These are phyloP conservation scores for Quercus rubra DNA, from an alignment of 306 rosid genomes.

Conservation along the genomic window DNA sequence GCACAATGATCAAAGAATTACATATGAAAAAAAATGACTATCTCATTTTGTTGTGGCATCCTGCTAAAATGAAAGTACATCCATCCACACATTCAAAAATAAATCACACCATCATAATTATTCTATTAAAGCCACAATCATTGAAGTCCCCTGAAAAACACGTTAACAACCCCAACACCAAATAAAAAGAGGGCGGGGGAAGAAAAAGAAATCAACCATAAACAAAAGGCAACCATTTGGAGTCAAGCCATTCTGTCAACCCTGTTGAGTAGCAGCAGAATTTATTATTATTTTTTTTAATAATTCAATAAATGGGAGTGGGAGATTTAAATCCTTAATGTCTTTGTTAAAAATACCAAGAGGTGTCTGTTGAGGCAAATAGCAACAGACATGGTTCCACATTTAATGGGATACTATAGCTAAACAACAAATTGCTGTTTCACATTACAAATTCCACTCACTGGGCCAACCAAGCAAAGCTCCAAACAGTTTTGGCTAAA, in stretches of 20 bases:
- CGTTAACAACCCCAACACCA: not conserved
- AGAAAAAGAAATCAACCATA: not conserved
- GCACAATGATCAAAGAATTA: too few relatives aligned
- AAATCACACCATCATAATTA: not conserved
- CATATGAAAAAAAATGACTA: too few relatives aligned
- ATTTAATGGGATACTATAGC: not conserved
- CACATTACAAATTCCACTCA: not conserved
- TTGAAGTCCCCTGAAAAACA: not conserved
- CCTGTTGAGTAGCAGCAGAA: not conserved
- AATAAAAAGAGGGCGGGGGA: not conserved
- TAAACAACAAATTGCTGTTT: not conserved
- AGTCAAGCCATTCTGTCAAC: not conserved
- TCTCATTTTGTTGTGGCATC: too few relatives aligned
- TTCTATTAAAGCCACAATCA: not conserved
- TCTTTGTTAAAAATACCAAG: too few relatives aligned
- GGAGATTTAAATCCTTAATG: too few relatives aligned
- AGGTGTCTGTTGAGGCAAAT: too few relatives aligned
- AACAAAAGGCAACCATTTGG: not conserved
- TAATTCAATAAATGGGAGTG: too few relatives aligned
- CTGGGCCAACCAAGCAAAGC: not conserved
- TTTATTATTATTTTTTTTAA: too few relatives aligned
- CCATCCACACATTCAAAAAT: not conserved
- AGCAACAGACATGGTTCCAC: not conserved
- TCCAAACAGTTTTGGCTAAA: not conserved
- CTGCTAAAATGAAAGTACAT: too few relatives aligned